Evolutionary conservation across 1,284 basidiomycete genomes (phyloP).

Genomic region (Irpex sp.): DNA sequence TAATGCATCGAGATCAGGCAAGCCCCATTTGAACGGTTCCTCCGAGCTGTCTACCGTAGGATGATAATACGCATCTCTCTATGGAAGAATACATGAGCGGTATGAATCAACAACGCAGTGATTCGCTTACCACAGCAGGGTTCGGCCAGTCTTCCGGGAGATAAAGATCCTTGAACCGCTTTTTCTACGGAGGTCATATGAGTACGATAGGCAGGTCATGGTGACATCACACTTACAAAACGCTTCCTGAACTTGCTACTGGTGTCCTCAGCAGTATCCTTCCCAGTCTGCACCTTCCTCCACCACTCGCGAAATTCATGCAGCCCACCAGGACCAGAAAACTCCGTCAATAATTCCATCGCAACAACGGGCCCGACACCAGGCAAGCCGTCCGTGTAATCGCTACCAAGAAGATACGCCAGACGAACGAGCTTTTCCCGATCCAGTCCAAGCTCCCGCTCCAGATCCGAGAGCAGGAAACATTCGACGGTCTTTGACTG

Average conservation of each 20-base stretch:
- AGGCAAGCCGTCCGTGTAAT: constrained; percentile 95
- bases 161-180: constrained; percentile 82
- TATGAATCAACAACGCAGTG: not conserved
- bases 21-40: constrained; percentile 95
- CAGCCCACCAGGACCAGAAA: constrained; percentile 80
- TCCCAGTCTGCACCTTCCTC: constrained; percentile 88
- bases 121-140: constrained; percentile 65
- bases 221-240: constrained; percentile 58
- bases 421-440: constrained; percentile 84
- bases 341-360: constrained; percentile 91
- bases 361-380: constrained; percentile 96
- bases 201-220: not conserved
- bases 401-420: constrained; percentile 92
- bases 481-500: constrained; percentile 98
- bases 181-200: constrained; percentile 55
- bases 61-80: constrained; percentile 91
- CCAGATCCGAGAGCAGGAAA: constrained; percentile 82
- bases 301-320: constrained; percentile 93
- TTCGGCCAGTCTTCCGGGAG: constrained; percentile 90
- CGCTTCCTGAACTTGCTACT: constrained; percentile 72
- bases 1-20: constrained; percentile 90
- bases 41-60: constrained; percentile 88
- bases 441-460: constrained; percentile 85
- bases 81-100: not conserved
- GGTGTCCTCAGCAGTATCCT: constrained; percentile 71